Evolutionary conservation across 1,139 yeast genomes (phyloP), one percentile per base, ranked within the genome.

Genomic region (Starmera stellimalicola): DNA sequence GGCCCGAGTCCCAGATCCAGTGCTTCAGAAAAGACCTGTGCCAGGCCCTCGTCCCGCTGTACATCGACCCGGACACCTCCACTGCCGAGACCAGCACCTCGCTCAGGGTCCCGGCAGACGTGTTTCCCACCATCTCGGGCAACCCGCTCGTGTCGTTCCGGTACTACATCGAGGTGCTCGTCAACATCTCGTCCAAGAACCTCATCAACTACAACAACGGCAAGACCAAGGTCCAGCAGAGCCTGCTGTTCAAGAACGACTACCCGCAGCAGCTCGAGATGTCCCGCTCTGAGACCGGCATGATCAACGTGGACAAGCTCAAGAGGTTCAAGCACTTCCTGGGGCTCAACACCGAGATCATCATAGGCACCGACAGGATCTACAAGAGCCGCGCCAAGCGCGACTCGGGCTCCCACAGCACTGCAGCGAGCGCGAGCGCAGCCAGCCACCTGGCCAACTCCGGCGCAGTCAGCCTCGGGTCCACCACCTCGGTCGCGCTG

Each of bases 11-110:
- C 14, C 66, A 74, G 18, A 65, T 74, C 30, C 94, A 83, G 50
- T 77, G 93, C 0, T 85, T 80, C 54, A 64, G 96, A 42, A 87
- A 87, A 52, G 96, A 87, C 51, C 62, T 87, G 15, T 74, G 80
- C 27, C 96, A 87, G 55, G 68, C 73, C 30, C 70, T 85, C 1
- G 67, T 82, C 1, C 95, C 95, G 1, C 58, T 87, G n/a, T 78
- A 74, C 43, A 75, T 84, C 16, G 91, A 84, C 50, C 88, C 93
- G 1, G 62, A 52, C 6, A 68, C 81, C 0, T 63, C 76, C 30
- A 59, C 65, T 23, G 68, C 77, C 22, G 78, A 72, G 28, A 67
- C 80, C 5, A 71, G 72, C 26, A 73, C 88, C 1, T 71, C 73
- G 31, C 57, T 87, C 17, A 63, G 78, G 40, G 77, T 87, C 0